A percentile compares a stretch with the other conserved stretches of the same genome.
Conservation (phyloP, 1,284 basidiomycete genomes). For the Vanrija sp. region DNA sequence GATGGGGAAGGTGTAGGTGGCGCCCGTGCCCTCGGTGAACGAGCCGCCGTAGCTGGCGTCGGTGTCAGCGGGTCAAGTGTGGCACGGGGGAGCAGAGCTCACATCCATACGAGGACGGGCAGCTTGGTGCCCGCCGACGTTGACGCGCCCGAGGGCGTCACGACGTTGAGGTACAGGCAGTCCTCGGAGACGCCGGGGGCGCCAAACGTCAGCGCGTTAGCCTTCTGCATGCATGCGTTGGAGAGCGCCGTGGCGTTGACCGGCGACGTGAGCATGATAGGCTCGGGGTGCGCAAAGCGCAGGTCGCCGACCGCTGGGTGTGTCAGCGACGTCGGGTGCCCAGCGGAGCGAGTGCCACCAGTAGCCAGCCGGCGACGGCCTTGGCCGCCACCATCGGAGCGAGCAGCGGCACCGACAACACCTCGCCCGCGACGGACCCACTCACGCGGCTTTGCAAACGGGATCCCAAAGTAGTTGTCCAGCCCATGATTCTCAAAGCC, state of each 20-base stretch:
- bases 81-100: too few species aligned
- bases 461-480: slow-evolving; percentile 10
- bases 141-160: slow-evolving; percentile 23
- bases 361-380: too few species aligned
- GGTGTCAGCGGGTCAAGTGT: slow-evolving; percentile 4
- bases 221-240: slow-evolving; percentile 35
- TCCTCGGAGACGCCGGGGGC: slow-evolving; percentile 38
- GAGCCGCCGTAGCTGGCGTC: slow-evolving; percentile 39
- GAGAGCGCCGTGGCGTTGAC: slow-evolving; percentile 27
- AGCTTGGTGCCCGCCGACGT: slow-evolving; percentile 18
- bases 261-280: slow-evolving; percentile 21
- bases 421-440: too few species aligned
- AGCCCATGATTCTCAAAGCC: neutral
- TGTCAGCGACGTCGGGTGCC: neutral
- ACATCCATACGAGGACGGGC: slow-evolving; percentile 42
- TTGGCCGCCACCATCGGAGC: too few species aligned
- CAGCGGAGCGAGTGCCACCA: too few species aligned
- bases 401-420: too few species aligned
- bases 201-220: slow-evolving; percentile 16
- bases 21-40: slow-evolving; percentile 23
- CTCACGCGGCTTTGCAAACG: slow-evolving; percentile 11
- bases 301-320: neutral
- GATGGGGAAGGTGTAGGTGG: slow-evolving; percentile 23
- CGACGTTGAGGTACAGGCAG: slow-evolving; percentile 50
- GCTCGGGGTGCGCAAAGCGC: slow-evolving; percentile 49